phyloP scores from a whole-genome alignment of 768 basidiomycete genomes.

The Gymnopilus dilepis region DNA sequence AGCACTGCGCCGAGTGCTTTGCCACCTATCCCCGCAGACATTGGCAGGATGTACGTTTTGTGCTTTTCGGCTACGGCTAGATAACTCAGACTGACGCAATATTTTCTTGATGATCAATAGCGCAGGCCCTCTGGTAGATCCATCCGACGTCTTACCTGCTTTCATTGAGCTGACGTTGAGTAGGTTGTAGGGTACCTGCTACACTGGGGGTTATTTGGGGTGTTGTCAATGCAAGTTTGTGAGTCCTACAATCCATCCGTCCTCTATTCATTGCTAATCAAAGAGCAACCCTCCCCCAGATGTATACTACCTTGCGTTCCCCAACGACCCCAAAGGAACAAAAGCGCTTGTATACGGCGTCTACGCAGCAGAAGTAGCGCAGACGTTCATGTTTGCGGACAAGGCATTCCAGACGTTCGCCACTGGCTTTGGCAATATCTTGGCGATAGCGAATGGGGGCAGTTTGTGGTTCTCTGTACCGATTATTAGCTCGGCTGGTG shows the following conservation, averaged over 20 bases:
- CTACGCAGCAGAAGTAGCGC: conserved; percentile 33
- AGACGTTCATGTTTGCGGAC: conserved; percentile 31
- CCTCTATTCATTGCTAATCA: not conserved
- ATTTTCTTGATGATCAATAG: not conserved
- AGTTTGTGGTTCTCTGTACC: conserved; percentile 34
- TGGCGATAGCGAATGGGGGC: conserved; percentile 29
- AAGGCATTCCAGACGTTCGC: conserved; percentile 36
- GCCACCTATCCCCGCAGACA: conserved; percentile 10
- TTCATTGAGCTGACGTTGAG: not conserved
- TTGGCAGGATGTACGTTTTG: conserved; percentile 11
- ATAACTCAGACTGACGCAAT: not conserved
- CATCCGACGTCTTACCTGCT: not conserved
- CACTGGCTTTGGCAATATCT: conserved; percentile 31
- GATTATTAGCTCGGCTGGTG: conserved; percentile 35
- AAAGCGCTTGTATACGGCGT: conserved; percentile 35
- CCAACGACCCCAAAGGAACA: conserved; percentile 28
- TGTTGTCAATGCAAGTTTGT: conserved; percentile 38
- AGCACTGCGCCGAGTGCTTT: not conserved
- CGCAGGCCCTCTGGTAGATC: conserved; percentile 12
- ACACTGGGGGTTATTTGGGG: conserved; percentile 35
- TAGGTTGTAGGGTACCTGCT: conserved; percentile 37
- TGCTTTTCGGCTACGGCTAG: not conserved
- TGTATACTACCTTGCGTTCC: conserved; percentile 38
- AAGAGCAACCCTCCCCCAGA: conserved; percentile 20
- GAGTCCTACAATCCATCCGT: conserved; percentile 11